Evolutionary conservation across 2,329 filamentous ascomycete species (phyloP).

Genomic region (Colletotrichum tropicale): DNA sequence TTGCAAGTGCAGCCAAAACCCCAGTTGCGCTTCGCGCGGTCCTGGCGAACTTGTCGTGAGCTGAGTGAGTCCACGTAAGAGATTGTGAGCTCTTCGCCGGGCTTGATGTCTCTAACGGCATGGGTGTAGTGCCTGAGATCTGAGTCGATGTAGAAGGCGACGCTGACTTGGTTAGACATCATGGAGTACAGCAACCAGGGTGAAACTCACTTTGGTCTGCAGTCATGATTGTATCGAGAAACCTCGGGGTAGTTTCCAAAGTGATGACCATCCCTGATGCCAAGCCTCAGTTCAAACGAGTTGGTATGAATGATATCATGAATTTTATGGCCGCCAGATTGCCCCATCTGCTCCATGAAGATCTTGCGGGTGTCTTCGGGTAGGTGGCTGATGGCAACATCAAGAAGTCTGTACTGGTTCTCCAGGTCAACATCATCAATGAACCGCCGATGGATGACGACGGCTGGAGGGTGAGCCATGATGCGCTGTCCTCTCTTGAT

Average conservation of each 20-base stretch:
- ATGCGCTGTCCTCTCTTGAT: slow-evolving; percentile 34
- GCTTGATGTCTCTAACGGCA: slow-evolving; percentile 36
- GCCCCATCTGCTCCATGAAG: slow-evolving; percentile 30
- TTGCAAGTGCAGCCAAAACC: slow-evolving; percentile 29
- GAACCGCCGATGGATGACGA: slow-evolving; percentile 29
- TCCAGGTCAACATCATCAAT: slow-evolving; percentile 22
- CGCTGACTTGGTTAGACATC: slow-evolving; percentile 30
- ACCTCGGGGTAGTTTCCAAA: slow-evolving; percentile 22
- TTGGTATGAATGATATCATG: slow-evolving; percentile 36
- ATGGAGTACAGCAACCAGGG: neutral
- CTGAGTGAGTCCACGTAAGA: slow-evolving; percentile 27
- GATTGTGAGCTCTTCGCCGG: slow-evolving; percentile 38
- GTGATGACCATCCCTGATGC: slow-evolving; percentile 23
- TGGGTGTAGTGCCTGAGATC: slow-evolving; percentile 36
- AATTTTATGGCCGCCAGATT: slow-evolving; percentile 22
- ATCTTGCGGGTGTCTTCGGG: slow-evolving; percentile 20
- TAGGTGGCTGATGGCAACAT: slow-evolving; percentile 28
- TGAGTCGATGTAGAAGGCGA: slow-evolving; percentile 31
- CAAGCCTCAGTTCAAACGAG: slow-evolving; percentile 29
- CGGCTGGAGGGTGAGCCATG: slow-evolving; percentile 32
- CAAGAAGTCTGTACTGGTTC: slow-evolving; percentile 29
- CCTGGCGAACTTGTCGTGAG: slow-evolving; percentile 24
- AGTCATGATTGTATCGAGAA: slow-evolving; percentile 39
- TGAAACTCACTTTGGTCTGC: slow-evolving; percentile 29
- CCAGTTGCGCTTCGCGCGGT: slow-evolving; percentile 28